Percentiles rank a stretch among this genome's conserved stretches.
phyloP scores from a whole-genome alignment of 192 early-diverging fungal species.

The Coemansia sp. region DNA sequence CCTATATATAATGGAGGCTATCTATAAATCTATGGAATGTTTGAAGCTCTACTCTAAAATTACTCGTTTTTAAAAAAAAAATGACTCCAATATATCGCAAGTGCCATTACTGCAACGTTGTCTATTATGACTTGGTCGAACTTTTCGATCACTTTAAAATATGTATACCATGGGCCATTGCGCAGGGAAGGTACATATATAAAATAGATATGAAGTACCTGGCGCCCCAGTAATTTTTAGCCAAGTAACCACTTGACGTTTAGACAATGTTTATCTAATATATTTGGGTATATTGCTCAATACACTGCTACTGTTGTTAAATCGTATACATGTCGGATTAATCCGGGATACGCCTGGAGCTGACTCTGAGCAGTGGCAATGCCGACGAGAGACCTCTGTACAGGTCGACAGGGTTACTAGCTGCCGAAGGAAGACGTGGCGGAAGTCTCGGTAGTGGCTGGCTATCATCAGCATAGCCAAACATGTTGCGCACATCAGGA shows the following conservation, averaged over 20 bases:
- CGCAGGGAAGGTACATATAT: background rate
- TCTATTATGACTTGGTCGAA: background rate
- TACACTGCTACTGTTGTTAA: background rate
- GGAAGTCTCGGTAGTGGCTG: background rate
- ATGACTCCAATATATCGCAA: background rate
- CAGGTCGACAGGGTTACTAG: background rate
- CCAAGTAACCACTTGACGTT: background rate
- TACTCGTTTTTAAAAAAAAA: too few species aligned
- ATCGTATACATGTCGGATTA: background rate
- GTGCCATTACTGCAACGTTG: background rate
- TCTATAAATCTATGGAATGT: background rate
- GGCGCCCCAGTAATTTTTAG: background rate
- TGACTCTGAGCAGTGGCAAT: background rate
- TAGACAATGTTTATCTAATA: background rate
- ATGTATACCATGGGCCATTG: background rate
- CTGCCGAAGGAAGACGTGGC: background rate
- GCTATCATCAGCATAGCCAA: conserved; percentile 1
- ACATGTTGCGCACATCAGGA: background rate
- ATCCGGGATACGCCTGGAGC: background rate
- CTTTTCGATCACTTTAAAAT: background rate
- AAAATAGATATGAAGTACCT: background rate
- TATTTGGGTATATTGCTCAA: background rate
- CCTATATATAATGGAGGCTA: background rate
- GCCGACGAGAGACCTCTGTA: background rate
- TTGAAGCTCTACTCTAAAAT: background rate